These are phyloP conservation scores for Cryptococcus deneoformans DNA, from an alignment of 1,284 basidiomycete genomes.

Conservation along the genomic window DNA sequence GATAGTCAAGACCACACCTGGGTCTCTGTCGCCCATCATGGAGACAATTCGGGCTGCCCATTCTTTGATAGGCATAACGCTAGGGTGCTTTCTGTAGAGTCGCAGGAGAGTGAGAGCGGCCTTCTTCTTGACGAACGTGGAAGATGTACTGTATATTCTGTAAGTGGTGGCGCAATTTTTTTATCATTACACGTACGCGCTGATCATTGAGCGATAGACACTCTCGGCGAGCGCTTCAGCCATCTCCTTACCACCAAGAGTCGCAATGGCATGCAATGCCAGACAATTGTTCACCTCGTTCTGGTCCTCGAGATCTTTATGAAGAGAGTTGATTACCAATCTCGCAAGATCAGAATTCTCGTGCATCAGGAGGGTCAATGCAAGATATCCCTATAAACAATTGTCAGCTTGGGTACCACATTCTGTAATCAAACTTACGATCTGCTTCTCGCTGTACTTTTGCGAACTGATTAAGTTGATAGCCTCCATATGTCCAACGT, in stretches of 20 bases:
- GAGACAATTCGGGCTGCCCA: conserved; percentile 95
- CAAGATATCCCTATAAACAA: conserved; percentile 79
- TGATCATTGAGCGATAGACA: conserved; percentile 92
- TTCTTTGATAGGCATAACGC: conserved; percentile 86
- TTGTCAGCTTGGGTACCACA: background rate
- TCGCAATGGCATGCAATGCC: conserved; percentile 96
- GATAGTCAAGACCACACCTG: conserved; percentile 92
- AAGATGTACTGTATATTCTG: conserved; percentile 70
- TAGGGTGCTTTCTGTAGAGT: conserved; percentile 93
- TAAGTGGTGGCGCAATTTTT: conserved; percentile 1
- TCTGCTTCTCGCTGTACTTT: conserved; percentile 99
- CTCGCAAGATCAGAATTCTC: conserved; percentile 96
- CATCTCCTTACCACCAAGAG: conserved; percentile 97
- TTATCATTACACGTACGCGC: conserved; percentile 65
- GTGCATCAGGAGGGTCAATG: conserved; percentile 95
- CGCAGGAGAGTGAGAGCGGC: conserved; percentile 91
- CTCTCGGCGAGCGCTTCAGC: conserved; percentile 90
- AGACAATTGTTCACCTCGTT: conserved; percentile 96
- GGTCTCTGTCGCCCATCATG: conserved; percentile 89
- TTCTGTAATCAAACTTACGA: conserved; percentile 59
- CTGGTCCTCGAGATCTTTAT: conserved; percentile 93
- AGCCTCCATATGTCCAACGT: conserved; percentile 99
- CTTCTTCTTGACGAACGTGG: conserved; percentile 97
- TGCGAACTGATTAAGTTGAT: conserved; percentile 94
- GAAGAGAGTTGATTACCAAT: conserved; percentile 95